Evolutionary conservation across 1,284 basidiomycete species (phyloP).

Genomic region (Fomitopsis betulina): DNA sequence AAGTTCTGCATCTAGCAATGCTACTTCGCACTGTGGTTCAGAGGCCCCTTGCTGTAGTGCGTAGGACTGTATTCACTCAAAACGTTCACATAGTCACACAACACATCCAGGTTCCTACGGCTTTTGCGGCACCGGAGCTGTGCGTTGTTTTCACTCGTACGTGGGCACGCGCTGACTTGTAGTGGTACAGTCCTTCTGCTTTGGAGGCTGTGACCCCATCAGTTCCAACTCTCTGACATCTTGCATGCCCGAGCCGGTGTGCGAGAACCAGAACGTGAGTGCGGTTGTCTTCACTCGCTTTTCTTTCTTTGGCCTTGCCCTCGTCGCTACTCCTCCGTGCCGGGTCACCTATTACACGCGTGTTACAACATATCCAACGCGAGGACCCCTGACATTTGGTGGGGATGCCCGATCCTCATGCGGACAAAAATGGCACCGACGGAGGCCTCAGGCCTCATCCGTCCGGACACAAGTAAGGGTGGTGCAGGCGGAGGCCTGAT

Average conservation of each 20-base stretch:
- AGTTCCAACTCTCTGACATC: constrained; percentile 58
- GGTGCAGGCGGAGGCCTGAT: no score
- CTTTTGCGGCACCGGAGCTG: constrained; percentile 23
- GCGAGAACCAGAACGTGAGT: constrained; percentile 56
- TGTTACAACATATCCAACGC: no score
- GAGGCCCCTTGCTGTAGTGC: constrained; percentile 6
- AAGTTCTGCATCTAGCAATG: constrained; percentile 1
- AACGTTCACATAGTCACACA: neutral
- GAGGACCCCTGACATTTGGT: no score
- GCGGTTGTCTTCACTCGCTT: neutral
- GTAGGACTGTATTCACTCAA: neutral
- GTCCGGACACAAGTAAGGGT: no score
- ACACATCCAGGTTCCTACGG: constrained; percentile 15
- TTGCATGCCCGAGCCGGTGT: constrained; percentile 71
- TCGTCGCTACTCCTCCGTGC: no score
- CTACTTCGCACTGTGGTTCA: constrained; percentile 1
- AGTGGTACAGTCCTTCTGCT: constrained; percentile 50
- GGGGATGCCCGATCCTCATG: no score
- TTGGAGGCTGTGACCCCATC: constrained; percentile 81
- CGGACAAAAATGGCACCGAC: no score
- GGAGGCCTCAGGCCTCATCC: no score
- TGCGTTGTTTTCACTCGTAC: neutral
- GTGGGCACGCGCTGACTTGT: neutral
- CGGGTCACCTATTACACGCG: no score
- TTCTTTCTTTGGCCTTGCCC: neutral